Evolutionary conservation across 108 stramenopile species (phyloP), one percentile per base, ranked within the genome.

Genomic region (Cyclostephanos invisitatus): DNA sequence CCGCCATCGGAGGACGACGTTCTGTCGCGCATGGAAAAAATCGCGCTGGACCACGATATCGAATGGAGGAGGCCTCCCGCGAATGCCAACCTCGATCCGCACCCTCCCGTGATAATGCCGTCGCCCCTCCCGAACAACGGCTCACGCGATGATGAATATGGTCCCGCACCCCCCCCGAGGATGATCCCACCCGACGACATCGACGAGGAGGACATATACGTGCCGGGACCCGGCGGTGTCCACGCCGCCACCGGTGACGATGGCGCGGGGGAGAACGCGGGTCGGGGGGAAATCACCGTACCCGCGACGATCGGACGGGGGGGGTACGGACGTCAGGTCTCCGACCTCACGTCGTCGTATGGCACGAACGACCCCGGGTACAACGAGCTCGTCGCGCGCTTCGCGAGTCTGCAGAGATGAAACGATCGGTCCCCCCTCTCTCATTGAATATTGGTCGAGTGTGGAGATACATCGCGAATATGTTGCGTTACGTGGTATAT

Each of bases 61-160:
- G 78, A 86, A 21, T 96, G 95, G 93, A 88, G 84, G 35, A 93
- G n/a, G n/a, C n/a, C n/a, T n/a, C n/a, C n/a, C n/a, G n/a, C n/a
- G n/a, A n/a, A n/a, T n/a, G n/a, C n/a, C n/a, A n/a, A n/a, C n/a
- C n/a, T n/a, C n/a, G n/a, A n/a, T n/a, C n/a, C n/a, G n/a, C n/a
- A n/a, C n/a, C n/a, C n/a, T n/a, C n/a, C n/a, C n/a, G n/a, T 93
- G 28, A 88, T 64, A 32, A 62, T 72, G 57, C 63, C 65, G 11
- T 53, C 90, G 53, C 78, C 56, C 0, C 83, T 84, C 3, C 63
- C 68, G 9, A 73, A 86, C 62, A 86, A 90, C 32, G 32, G 32
- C n/a, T n/a, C n/a, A n/a, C 32, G 32, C 2, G 32, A 32, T 32
- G 32, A n/a, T n/a, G n/a, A n/a, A n/a, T 4, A 32, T 4, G 32